Percentiles rank a stretch among this genome's conserved stretches.
phyloP scores from a whole-genome alignment of 495 filamentous ascomycete genomes.

The Extremus antarcticus region DNA sequence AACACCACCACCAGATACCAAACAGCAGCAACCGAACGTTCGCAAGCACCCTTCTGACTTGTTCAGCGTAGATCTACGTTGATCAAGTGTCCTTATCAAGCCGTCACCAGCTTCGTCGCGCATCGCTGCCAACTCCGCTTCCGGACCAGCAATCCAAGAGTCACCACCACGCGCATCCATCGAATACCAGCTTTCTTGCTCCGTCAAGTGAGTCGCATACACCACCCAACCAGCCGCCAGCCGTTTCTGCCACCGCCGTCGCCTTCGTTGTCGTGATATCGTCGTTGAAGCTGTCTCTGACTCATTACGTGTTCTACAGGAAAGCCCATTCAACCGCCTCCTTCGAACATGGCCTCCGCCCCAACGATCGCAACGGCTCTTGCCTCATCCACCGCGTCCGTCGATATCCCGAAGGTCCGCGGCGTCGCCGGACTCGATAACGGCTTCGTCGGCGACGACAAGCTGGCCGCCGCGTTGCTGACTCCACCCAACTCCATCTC shows the following conservation, averaged over 20 bases:
- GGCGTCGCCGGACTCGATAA: conserved; percentile 33
- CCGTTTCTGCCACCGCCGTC: background rate
- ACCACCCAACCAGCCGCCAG: background rate
- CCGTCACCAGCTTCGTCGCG: background rate
- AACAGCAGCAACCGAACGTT: background rate
- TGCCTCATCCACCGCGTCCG: conserved; percentile 49
- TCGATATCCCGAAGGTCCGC: conserved; percentile 63
- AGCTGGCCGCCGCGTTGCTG: conserved; percentile 55
- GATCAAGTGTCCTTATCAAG: background rate
- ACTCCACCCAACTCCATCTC: conserved; percentile 97
- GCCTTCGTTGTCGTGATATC: background rate
- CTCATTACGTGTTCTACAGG: conserved; percentile 24
- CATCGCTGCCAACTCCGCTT: background rate
- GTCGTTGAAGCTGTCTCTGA: conserved; percentile 2
- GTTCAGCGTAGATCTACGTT: background rate
- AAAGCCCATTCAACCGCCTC: conserved; percentile 40
- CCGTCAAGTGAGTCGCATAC: conserved; percentile 13
- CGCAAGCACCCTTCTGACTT: background rate
- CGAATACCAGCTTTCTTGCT: conserved; percentile 9
- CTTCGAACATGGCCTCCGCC: conserved; percentile 45
- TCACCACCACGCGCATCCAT: background rate
- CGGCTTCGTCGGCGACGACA: conserved; percentile 49
- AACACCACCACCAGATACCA: background rate
- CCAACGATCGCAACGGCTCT: conserved; percentile 55
- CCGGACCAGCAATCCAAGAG: background rate